Evolutionary conservation across 495 filamentous ascomycete species (phyloP), one percentile per base, ranked within the genome.

Genomic region (Penicillium pulvis): DNA sequence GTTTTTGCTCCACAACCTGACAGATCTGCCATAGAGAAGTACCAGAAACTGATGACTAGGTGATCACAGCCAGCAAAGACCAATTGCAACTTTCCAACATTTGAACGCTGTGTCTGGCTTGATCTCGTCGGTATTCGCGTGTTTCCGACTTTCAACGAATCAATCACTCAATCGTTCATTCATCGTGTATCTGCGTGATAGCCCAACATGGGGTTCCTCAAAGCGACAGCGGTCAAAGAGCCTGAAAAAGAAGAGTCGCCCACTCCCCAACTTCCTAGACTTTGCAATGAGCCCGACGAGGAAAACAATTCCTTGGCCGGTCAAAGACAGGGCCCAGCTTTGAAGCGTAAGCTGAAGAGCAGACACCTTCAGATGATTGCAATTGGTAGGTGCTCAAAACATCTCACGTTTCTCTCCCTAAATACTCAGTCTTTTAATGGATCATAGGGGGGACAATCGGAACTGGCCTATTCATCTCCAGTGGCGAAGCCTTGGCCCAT

Each of bases 381-480:
- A 6, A 80, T 88, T 14, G 85, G 85, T 73, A 51, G 41, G 69
- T 61, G 17, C 24, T 20, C 52, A 16, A 24, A 28, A 2, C 14
- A 9, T 19, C 4, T 14, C 11, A 23, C 8, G 16, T 10, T 4
- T 9, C 12, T 47, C 12, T 47, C 4, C 3, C 12, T 44, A 1
- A 17, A 78, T 81, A 79, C 84, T 53, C 72, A 84, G 5, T 28
- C 45, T 3, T 19, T 30, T 46, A 76, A 81, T 59, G 79, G 85
- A 63, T 80, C 83, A 31, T 81, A 54, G 87, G 89, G 62, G 87
- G 87, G 47, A 87, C 88, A 11, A 86, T 91, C 61, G 89, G 87
- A 16, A 90, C 86, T 11, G 87, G 86, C 56, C 75, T 90, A 35
- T 90, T 90, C 76, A 71, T 90, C 31, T 85, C 87, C 52, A 89